Evolutionary conservation across 164 flowering plant genomes (phyloP), one percentile per base, ranked within the genome.

Genomic region (Amborella trichopoda): DNA sequence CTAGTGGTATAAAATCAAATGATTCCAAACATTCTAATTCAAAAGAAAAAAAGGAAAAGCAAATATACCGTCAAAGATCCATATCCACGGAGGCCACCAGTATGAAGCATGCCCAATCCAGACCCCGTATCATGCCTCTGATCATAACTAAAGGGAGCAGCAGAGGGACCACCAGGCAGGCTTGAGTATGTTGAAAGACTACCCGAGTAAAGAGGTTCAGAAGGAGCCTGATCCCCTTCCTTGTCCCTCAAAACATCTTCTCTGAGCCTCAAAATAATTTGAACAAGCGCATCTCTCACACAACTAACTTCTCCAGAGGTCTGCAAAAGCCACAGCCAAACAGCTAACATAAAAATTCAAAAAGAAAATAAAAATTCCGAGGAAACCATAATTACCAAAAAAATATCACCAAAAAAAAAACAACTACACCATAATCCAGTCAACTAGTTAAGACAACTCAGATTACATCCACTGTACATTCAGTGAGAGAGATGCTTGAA

Each of bases 221-320:
- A 70, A 40, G 49, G 50, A 52, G 81, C 58, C 42, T 51, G 80
- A 49, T 52, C 64, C 38, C 63, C 69, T 32, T 80, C 95, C 56
- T 47, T 80, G 38, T 78, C 84, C 55, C 67, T 82, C 43, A 91
- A 60, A n/a, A 58, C 85, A 73, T 84, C 88, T 61, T 78, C 94
- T 25, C 96, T 80, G 9, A 87, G 84, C 73, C 96, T 80, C 55
- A 87, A 34, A 59, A 87, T 74, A 59, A 91, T 80, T 61, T 87
- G 96, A 28, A 82, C 65, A 62, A 91, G 83, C 20, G 95, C 96
- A 68, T 87, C 95, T 68, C 95, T 84, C 27, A 91, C 83, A 66
- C 49, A 50, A 39, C 61, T 61, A 59, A 80, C 83, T 55, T 73
- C 78, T 50, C 96, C 99, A 60, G 46, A 40, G 16, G 83, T 76